Base-by-base conservation (phyloP, 2,329 filamentous ascomycete genomes). In the Incumbomyces delicatus region DNA sequence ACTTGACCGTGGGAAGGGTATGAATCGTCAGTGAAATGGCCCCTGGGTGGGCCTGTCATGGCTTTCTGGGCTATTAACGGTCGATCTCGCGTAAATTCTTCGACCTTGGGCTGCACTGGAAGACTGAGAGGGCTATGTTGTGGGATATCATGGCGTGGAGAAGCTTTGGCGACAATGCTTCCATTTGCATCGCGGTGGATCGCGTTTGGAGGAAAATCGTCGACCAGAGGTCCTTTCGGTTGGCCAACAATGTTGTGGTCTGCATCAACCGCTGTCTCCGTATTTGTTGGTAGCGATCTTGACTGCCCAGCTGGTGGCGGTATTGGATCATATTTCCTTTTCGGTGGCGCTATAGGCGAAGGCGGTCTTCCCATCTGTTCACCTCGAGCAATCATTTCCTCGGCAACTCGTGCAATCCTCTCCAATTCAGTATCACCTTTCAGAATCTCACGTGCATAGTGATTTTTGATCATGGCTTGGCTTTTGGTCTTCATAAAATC, bases 391-490 rank as follows among this genome's bases (percentile, higher is more conserved):
- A 68, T 70, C 57, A 66, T 70, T 14, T 61, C 61, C 50, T 73
- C 70, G 5, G 69, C 66, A 13, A 62, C 55, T n/a, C 60, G 52
- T 35, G 67, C 64, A 20, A 65, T 59, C 29, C 67, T 61, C 45
- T 72, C 69, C 41, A 72, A 64, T 17, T 70, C 66, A 40, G 61
- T 63, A 47, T 69, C 66, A 1, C 67, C 68, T 42, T 69, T 67
- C n/a, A 6, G 3, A 29, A 70, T 57, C 36, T 64, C 64, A 36
- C 70, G 64, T 48, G 67, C 61, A 49, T 66, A 73, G 53, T 72
- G 70, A 46, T 74, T 74, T 60, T 71, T 72, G 39, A 73, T 70
- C 71, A 74, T 74, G 1, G 68, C 68, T n/a, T 66, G 63, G 10
- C 70, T 73, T 55, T 74, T 74, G 1, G 70, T 71, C 53, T 70